These are phyloP conservation scores for Suillus spraguei DNA, from an alignment of 768 basidiomycete genomes.

Conservation along the genomic window DNA sequence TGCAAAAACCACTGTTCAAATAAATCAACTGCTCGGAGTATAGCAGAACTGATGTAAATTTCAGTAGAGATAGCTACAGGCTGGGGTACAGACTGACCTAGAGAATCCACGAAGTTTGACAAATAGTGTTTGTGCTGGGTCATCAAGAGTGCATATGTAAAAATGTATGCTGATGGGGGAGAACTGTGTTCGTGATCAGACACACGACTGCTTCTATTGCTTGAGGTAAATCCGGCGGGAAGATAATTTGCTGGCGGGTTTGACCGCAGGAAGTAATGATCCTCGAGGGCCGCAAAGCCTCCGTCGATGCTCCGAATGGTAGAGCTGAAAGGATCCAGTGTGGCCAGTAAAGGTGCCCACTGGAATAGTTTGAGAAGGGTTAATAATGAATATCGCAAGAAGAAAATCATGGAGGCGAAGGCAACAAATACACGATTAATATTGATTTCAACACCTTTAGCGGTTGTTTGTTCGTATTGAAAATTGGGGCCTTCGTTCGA, in stretches of 20 bases:
- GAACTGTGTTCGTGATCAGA: neutral
- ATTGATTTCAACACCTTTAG: neutral
- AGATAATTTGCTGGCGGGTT: neutral
- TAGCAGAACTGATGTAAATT: neutral
- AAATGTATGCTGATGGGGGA: neutral
- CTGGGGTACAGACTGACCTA: neutral
- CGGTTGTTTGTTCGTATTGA: neutral
- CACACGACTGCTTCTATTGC: neutral
- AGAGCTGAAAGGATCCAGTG: neutral
- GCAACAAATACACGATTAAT: neutral
- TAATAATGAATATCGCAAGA: neutral
- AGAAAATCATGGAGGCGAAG: neutral
- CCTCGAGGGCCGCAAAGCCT: neutral
- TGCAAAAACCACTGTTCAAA: neutral
- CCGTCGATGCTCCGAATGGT: neutral
- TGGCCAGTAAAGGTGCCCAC: neutral
- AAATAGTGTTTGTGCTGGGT: slow-evolving; percentile 5
- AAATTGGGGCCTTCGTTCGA: neutral
- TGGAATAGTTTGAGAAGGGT: slow-evolving; percentile 7
- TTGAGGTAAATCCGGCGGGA: neutral
- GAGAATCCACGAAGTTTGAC: slow-evolving; percentile 3
- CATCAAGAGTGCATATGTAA: neutral
- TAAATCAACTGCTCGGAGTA: slow-evolving; percentile 1
- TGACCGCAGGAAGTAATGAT: neutral
- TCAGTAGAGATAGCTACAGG: neutral